Evolutionary conservation across 1,139 yeast genomes (phyloP).

Genomic region (Hemisphaericaspora subhashii): DNA sequence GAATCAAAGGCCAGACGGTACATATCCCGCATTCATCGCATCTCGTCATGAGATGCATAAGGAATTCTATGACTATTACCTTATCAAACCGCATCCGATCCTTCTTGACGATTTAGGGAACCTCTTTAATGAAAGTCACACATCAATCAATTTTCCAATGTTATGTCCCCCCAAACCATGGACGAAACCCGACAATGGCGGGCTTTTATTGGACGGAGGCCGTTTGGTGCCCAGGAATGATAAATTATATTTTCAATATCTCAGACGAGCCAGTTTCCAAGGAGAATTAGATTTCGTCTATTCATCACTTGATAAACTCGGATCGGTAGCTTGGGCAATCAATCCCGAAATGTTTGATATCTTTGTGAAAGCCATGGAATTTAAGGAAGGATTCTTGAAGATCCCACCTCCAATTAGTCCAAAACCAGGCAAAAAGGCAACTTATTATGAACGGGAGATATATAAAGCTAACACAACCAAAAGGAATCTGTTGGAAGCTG

Average conservation of each 20-base stretch:
- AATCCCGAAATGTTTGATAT: constrained; percentile 26
- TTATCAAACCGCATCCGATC: constrained; percentile 29
- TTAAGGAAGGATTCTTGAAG: constrained; percentile 26
- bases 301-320: constrained; percentile 30
- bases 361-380: constrained; percentile 23
- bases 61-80: too few relatives aligned
- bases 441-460: too few relatives aligned
- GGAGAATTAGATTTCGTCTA: constrained; percentile 38
- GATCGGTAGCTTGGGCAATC: constrained; percentile 39
- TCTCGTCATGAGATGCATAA: too few relatives aligned
- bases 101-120: constrained; percentile 20
- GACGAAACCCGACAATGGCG: constrained; percentile 37
- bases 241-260: constrained; percentile 19
- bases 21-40: too few relatives aligned
- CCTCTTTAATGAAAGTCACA: constrained; percentile 4
- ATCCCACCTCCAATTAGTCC: constrained; percentile 25
- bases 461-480: too few relatives aligned
- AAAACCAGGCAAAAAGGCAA: too few relatives aligned
- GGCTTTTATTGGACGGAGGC: constrained; percentile 28
- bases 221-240: constrained; percentile 28
- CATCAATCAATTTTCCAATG: constrained; percentile 34
- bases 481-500: constrained; percentile 22
- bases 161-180: constrained; percentile 40
- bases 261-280: constrained; percentile 27
- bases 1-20: too few relatives aligned